Evolutionary conservation across 768 basidiomycete genomes (phyloP).

Genomic region (Mycena maculata): DNA sequence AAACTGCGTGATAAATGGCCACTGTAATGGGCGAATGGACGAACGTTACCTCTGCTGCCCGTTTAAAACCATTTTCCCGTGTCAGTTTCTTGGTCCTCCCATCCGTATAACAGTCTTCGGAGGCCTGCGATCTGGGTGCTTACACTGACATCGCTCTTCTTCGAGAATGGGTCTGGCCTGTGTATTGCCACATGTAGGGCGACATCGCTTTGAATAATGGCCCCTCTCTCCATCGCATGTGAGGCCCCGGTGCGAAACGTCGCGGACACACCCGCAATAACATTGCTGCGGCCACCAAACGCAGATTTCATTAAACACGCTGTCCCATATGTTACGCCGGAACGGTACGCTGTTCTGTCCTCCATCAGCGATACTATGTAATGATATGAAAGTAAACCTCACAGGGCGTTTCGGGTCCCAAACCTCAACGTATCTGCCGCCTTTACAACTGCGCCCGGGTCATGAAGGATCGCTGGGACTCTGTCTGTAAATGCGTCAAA

Average conservation of each 20-base stretch:
- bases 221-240: slow-evolving; percentile 68
- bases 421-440: slow-evolving; percentile 81
- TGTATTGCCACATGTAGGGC: slow-evolving; percentile 74
- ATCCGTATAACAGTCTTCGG: slow-evolving; percentile 68
- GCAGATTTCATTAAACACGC: slow-evolving; percentile 58
- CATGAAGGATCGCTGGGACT: slow-evolving; percentile 57
- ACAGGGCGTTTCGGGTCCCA: slow-evolving; percentile 79
- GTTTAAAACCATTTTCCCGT: slow-evolving; percentile 67
- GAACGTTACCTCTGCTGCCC: slow-evolving; percentile 62
- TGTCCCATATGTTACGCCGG: slow-evolving; percentile 74
- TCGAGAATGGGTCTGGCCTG: slow-evolving; percentile 49
- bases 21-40: not conserved
- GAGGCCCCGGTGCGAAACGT: slow-evolving; percentile 69
- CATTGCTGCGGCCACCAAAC: slow-evolving; percentile 48
- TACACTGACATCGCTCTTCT: slow-evolving; percentile 56
- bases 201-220: slow-evolving; percentile 67
- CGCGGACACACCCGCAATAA: slow-evolving; percentile 71
- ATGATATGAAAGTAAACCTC: slow-evolving; percentile 43
- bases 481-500: slow-evolving; percentile 65
- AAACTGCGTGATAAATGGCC: not conserved
- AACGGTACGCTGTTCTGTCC: slow-evolving; percentile 69
- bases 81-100: slow-evolving; percentile 60
- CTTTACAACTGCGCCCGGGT: slow-evolving; percentile 64
- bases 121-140: slow-evolving; percentile 76
- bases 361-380: slow-evolving; percentile 19